These are phyloP conservation scores for Harringtonia lauricola DNA, from an alignment of 2,329 filamentous ascomycete species.

Conservation along the genomic window DNA sequence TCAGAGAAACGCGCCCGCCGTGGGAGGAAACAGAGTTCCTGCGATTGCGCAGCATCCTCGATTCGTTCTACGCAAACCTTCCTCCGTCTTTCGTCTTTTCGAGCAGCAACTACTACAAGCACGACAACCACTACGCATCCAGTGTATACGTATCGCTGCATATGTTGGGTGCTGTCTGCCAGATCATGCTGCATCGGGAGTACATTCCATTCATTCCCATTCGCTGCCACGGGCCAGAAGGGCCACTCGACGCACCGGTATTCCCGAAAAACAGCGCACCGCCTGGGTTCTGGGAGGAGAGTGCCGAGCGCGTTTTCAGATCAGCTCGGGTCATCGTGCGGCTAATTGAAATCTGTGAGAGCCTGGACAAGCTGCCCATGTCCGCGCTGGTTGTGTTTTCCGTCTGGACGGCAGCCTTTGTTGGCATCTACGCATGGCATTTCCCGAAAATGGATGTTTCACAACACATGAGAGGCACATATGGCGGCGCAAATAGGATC, in stretches of 20 bases:
- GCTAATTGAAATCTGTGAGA: constrained; percentile 49
- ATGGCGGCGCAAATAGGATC: constrained; percentile 3
- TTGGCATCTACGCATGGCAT: constrained; percentile 53
- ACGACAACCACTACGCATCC: constrained; percentile 51
- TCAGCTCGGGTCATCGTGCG: constrained; percentile 53
- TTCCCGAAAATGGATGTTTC: constrained; percentile 59
- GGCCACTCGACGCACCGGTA: constrained; percentile 47
- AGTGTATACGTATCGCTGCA: constrained; percentile 58
- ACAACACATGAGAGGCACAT: constrained; percentile 34
- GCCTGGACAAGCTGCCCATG: constrained; percentile 47
- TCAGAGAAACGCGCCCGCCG: constrained; percentile 39
- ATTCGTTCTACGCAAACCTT: constrained; percentile 39
- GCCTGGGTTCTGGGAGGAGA: constrained; percentile 49
- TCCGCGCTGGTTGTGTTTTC: constrained; percentile 58
- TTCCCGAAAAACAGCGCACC: constrained; percentile 39
- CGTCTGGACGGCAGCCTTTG: constrained; percentile 55
- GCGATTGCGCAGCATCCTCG: constrained; percentile 37
- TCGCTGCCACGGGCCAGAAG: constrained; percentile 34
- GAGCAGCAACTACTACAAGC: constrained; percentile 50
- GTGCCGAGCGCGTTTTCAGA: constrained; percentile 50
- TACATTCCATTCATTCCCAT: constrained; percentile 57
- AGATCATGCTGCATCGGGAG: constrained; percentile 58
- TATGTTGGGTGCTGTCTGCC: constrained; percentile 52
- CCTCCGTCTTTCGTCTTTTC: constrained; percentile 48
- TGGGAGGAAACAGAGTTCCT: constrained; percentile 48